Conservation (phyloP, 1,284 basidiomycete genomes). For the Heterobasidion irregulare region DNA sequence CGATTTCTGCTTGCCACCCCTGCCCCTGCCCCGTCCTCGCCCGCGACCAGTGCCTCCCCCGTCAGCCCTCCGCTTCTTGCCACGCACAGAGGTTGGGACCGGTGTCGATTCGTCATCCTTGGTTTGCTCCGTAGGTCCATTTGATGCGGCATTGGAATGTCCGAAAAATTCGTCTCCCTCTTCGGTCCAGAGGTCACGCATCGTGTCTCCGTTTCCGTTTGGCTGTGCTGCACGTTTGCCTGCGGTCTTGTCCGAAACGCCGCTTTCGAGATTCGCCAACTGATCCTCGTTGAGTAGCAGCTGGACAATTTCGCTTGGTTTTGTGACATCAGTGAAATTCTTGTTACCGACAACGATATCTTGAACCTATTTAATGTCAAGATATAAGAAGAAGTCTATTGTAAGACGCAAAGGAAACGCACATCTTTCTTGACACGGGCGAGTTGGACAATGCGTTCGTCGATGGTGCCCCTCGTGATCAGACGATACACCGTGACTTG, state of each 20-base stretch:
- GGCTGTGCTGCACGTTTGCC: constrained; percentile 27
- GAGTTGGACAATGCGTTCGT: constrained; percentile 95
- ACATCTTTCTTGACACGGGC: constrained; percentile 95
- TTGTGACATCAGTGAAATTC: constrained; percentile 85
- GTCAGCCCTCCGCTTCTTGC: constrained; percentile 25
- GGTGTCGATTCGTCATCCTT: constrained; percentile 31
- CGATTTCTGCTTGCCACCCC: constrained; percentile 20
- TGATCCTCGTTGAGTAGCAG: constrained; percentile 94
- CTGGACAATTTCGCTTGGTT: constrained; percentile 96
- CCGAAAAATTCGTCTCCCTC: constrained; percentile 81
- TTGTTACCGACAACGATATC: constrained; percentile 99
- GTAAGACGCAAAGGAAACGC: constrained; percentile 20
- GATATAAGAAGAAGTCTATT: not conserved
- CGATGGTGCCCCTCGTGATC: constrained; percentile 95
- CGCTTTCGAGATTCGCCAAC: constrained; percentile 51
- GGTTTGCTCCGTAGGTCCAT: constrained; percentile 15
- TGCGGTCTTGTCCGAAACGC: constrained; percentile 29
- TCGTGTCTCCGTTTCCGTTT: constrained; percentile 28
- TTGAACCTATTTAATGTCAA: constrained; percentile 62
- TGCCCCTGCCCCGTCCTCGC: not conserved
- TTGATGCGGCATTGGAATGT: constrained; percentile 23
- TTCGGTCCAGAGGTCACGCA: constrained; percentile 72
- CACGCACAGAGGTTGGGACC: constrained; percentile 18
- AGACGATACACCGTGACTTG: constrained; percentile 99
- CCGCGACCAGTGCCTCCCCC: not conserved